Evolutionary conservation across 2,329 filamentous ascomycete genomes (phyloP), one percentile per base, ranked within the genome.

Genomic region (Aspergillus vadensis): DNA sequence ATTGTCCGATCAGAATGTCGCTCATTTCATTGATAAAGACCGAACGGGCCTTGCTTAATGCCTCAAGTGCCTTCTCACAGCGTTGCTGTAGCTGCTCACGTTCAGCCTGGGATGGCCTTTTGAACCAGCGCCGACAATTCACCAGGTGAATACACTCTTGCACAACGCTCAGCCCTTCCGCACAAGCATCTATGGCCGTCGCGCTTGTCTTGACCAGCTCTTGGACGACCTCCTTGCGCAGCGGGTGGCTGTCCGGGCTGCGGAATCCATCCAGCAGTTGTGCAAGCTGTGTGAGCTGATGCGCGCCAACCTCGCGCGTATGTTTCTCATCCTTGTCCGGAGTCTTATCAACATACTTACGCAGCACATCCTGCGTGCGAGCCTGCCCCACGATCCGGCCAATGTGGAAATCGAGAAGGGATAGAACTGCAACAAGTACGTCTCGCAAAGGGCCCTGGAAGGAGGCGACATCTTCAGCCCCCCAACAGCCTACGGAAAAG

Each of bases 401-500:
- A 7, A 80, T 76, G 10, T 82, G 79, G 12, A 81, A 73, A 19
- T 82, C 79, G 8, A 82, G 50, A 4, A 82, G 60, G 0, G 75
- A 75, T 0, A 80, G 19, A 6, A 70, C 71, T 0, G 72, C 67
- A 1, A 76, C 59, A 60, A 78, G 72, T 10, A 74, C 66, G 10
- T 77, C 70, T 0, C 79, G 72, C 1, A 81, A 63, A 0, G 72
- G 74, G 4, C 70, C 70, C 14, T 77, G 71, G 7, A 83, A 61
- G 0, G 65, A 67, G 4, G 71, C 70, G 15, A 83, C 71, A 21
- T 83, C 80, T 5, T 79, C 75, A 0, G 81, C 70, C 12, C 71
- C 77, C 81, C 81, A 83, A 3, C 76, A 70, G 1, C 80, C 76
- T 4, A 79, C 70, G 0, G 81, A 82, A 17, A 82, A 72, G 59